Evolutionary conservation across 805 yeast species (phyloP), one percentile per base, ranked within the genome.

Genomic region (Wickerhamomyces sydowiorum): DNA sequence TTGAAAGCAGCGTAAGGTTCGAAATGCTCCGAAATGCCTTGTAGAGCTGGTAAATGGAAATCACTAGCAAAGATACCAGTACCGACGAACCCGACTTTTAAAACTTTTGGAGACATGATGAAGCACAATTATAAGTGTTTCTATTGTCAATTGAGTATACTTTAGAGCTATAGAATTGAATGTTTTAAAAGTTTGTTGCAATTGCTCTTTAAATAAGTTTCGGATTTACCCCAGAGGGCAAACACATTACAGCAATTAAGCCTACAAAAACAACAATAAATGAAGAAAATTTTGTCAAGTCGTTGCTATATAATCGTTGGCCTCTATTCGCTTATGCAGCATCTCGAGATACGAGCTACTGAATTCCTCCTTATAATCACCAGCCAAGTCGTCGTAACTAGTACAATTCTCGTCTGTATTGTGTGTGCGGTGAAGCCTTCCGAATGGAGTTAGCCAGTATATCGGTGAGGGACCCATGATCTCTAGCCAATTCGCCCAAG

Each of bases 1-100:
- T 88, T 89, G 66, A 68, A 85, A 40, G 86, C 83, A 13, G 88
- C 84, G 37, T 64, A 68, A 5, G 85, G 78, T 38, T 68, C 65
- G 49, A 82, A 72, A 17, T 67, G 62, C 32, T 67, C 68, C 1
- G 75, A 69, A 42, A 70, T 57, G 41, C 72, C 66, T 50, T 75
- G 62, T 39, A 78, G 64, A 24, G 84, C 77, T 31, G 96, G 96
- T 48, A 85, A 72, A 61, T 89, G 96, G 40, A 76, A 71, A 47
- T 82, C 85, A 28, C 76, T 74, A 45, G 96, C 96, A 60, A 89
- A 88, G 51, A 88, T 85, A 53, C 90, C 89, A 4, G 90, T 82
- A 42, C 89, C 89, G 38, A 82, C 74, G 25, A 82, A 66, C 40
- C 85, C 88, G 39, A 81, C 31, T 8, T 31, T 38, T 4, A 38